A percentile compares a stretch with the other conserved stretches of the same genome.
These are phyloP conservation scores for Russula ochroleuca DNA, from an alignment of 768 basidiomycete species.

Conservation along the genomic window DNA sequence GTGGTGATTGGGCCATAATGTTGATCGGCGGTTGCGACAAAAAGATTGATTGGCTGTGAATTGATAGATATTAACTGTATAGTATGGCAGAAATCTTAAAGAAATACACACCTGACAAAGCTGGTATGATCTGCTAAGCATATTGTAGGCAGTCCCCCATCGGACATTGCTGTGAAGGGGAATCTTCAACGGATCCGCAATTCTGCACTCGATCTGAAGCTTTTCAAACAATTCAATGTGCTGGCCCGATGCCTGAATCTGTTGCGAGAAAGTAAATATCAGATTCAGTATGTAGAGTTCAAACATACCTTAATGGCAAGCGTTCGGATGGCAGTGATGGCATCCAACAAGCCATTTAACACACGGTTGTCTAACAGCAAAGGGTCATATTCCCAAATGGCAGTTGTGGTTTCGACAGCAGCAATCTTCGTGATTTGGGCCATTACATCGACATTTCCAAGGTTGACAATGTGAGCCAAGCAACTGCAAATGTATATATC, in stretches of 20 bases:
- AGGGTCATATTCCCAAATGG: constrained; percentile 14
- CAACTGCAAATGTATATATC: not conserved
- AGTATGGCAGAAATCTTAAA: too few relatives aligned
- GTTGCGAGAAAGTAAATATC: too few relatives aligned
- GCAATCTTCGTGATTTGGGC: constrained; percentile 1
- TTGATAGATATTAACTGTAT: too few relatives aligned
- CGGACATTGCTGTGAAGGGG: too few relatives aligned
- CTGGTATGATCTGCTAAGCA: too few relatives aligned
- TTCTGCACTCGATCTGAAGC: too few relatives aligned
- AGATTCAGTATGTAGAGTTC: not conserved
- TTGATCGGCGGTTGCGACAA: not conserved
- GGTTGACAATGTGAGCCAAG: not conserved
- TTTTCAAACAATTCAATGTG: too few relatives aligned
- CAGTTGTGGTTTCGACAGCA: not conserved
- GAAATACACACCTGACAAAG: too few relatives aligned
- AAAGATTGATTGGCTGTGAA: constrained; percentile 7
- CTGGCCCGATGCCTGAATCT: too few relatives aligned
- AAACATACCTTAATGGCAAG: not conserved
- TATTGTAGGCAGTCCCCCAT: too few relatives aligned
- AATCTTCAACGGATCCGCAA: too few relatives aligned
- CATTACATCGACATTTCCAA: constrained; percentile 4
- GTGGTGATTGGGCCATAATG: not conserved
- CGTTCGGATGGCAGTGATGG: not conserved
- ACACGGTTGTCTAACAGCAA: not conserved
- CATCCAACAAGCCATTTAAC: not conserved